phyloP scores from a whole-genome alignment of 371 early-diverging fungal genomes.

The Blyttiomyces sp. region DNA sequence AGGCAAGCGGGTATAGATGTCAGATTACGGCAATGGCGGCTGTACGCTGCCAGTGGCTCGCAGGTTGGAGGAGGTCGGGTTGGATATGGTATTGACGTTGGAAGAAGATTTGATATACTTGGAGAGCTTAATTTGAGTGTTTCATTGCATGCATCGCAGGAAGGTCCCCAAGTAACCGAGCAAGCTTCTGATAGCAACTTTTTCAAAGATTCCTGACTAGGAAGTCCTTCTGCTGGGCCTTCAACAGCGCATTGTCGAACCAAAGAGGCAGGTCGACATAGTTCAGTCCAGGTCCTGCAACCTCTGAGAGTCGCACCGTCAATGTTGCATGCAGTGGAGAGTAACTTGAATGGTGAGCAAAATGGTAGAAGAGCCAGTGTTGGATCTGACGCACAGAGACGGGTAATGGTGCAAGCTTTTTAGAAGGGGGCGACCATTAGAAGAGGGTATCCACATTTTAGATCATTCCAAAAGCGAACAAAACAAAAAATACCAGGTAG shows the following conservation, averaged over 20 bases:
- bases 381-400: conserved; percentile 8
- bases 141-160: not conserved
- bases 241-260: conserved; percentile 14
- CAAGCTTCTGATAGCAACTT: conserved; percentile 1
- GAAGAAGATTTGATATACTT: not conserved
- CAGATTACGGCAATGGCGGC: not conserved
- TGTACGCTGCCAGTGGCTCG: not conserved
- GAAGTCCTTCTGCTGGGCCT: conserved; percentile 2
- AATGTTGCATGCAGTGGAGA: conserved; percentile 6
- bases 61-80: not conserved
- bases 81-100: not conserved
- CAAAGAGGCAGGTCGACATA: conserved; percentile 14
- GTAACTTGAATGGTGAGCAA: conserved; percentile 17
- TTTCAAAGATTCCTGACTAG: not conserved
- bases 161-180: not conserved
- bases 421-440: too few relatives aligned
- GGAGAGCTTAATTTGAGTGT: too few relatives aligned
- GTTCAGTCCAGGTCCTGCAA: conserved; percentile 11
- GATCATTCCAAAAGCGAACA: too few relatives aligned
- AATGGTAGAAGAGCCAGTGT: not conserved
- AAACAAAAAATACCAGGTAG: conserved; percentile 12
- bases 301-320: conserved; percentile 11
- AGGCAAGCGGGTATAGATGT: conserved; percentile 1
- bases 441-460: too few relatives aligned
- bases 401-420: conserved; percentile 11